Conservation (phyloP, 169 alveolate species). For the Plasmodium inui region DNA sequence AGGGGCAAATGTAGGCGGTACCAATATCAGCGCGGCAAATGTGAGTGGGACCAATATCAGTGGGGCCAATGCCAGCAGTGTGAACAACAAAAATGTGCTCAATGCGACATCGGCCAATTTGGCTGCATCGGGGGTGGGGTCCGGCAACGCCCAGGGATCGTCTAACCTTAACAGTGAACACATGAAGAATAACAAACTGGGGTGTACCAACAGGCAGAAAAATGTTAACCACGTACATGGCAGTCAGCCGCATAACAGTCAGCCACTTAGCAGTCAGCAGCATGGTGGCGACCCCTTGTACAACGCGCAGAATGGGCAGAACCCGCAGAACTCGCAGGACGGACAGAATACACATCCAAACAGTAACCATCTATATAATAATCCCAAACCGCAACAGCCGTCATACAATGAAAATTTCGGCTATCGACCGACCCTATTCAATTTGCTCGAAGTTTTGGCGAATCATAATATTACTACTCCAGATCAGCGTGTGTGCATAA, state of each 20-base stretch:
- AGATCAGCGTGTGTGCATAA: slow-evolving; percentile 91
- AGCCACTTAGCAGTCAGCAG: neutral
- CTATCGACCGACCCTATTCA: slow-evolving; percentile 89
- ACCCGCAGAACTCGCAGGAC: neutral
- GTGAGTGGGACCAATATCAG: neutral
- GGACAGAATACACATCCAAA: neutral
- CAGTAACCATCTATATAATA: neutral
- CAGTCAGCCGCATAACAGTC: neutral
- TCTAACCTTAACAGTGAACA: slow-evolving; percentile 2
- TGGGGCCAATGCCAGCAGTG: neutral
- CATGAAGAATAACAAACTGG: slow-evolving; percentile 41
- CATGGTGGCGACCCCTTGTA: neutral
- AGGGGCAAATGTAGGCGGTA: neutral
- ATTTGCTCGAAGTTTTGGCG: slow-evolving; percentile 88
- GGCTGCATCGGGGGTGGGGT: neutral
- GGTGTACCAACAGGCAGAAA: slow-evolving; percentile 34
- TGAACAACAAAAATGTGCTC: slow-evolving; percentile 14
- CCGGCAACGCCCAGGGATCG: slow-evolving; percentile 20
- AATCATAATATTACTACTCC: slow-evolving; percentile 91
- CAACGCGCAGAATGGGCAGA: neutral
- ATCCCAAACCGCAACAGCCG: slow-evolving; percentile 25
- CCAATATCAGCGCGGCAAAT: neutral
- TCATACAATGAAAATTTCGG: slow-evolving; percentile 30
- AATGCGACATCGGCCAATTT: neutral
- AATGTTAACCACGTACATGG: slow-evolving; percentile 23